A percentile compares a stretch with the other conserved stretches of the same genome.
These are phyloP conservation scores for Limnanthes douglasii DNA, from an alignment of 345 rosid species.

Conservation along the genomic window DNA sequence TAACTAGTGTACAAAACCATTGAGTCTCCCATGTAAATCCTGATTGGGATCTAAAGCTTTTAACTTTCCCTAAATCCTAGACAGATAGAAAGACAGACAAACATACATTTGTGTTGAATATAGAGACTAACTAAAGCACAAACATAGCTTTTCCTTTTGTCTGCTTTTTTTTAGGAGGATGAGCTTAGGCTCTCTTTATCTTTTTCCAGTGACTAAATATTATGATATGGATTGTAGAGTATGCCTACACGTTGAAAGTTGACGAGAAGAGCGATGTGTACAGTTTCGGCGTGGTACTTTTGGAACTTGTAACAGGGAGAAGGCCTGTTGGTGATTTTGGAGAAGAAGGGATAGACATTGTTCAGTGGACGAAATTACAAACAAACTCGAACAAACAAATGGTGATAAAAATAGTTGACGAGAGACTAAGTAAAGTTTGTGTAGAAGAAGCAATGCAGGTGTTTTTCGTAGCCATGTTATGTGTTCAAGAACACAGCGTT, in stretches of 20 bases:
- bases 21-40: too few species aligned
- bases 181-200: background rate
- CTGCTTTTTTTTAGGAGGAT: background rate
- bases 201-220: background rate
- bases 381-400: conserved; percentile 51
- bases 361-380: conserved; percentile 61
- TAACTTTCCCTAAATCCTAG: conserved; percentile 16
- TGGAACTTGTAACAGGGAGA: conserved; percentile 65
- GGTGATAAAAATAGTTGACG: conserved; percentile 41
- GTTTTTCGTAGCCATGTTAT: conserved; percentile 75
- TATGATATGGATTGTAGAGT: conserved; percentile 23
- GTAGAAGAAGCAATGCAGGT: conserved; percentile 59
- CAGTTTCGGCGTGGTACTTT: conserved; percentile 75
- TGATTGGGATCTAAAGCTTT: conserved; percentile 16
- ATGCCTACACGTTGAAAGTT: conserved; percentile 71
- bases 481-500: conserved; percentile 78
- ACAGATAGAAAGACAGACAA: too few species aligned
- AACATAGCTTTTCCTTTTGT: background rate
- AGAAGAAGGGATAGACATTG: conserved; percentile 78
- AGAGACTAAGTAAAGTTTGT: conserved; percentile 36
- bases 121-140: conserved; percentile 3
- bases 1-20: too few species aligned
- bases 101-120: background rate
- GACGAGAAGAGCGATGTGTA: conserved; percentile 94
- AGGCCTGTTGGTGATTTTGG: conserved; percentile 78